Evolutionary conservation across 2,329 filamentous ascomycete genomes (phyloP), one percentile per base, ranked within the genome.

Genomic region (Xylaria arbuscula): DNA sequence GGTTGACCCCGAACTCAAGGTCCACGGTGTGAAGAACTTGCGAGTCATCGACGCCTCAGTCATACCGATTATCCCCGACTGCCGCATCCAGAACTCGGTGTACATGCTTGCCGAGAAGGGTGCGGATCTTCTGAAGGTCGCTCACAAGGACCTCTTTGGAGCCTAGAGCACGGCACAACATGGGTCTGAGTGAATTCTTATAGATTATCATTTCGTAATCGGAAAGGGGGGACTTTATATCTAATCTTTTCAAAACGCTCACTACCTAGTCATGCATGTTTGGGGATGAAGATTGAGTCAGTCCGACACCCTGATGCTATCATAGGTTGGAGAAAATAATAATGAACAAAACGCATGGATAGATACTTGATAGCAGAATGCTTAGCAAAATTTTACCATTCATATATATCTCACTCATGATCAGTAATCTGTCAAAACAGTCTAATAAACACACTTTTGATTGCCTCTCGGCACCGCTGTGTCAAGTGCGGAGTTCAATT

Each of bases 61-160:
- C 24, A 84, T 89, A 13, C 87, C 87, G 0, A 81, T 88, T 76
- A 87, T 83, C 76, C 86, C 75, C 67, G 87, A 82, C 81, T 87
- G 79, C n/a, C 83, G 87, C 1, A 88, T 88, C 56, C 87, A 89
- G 75, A 88, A 87, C 66, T 82, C 85, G 1, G 87, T 89, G 1
- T 90, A 90, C 71, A 87, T 86, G 83, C 75, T 89, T 65, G 87
- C 80, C 4, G 87, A 90, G 75, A 89, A 86, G 79, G 58, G 59
- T 62, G 36, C 56, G 5, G 61, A 47, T 7, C 22, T 45, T 15
- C 19, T 45, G 6, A 69, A 66, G 62, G 62, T 62, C 15, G 47
- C 63, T n/a, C 67, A 69, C 9, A 66, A 60, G 54, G 67, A 66
- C 4, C 67, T 69, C 19, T 69, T 40, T 11, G 57, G n/a, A 1